phyloP scores from a whole-genome alignment of 2,329 filamentous ascomycete genomes.

The Nemania serpens region DNA sequence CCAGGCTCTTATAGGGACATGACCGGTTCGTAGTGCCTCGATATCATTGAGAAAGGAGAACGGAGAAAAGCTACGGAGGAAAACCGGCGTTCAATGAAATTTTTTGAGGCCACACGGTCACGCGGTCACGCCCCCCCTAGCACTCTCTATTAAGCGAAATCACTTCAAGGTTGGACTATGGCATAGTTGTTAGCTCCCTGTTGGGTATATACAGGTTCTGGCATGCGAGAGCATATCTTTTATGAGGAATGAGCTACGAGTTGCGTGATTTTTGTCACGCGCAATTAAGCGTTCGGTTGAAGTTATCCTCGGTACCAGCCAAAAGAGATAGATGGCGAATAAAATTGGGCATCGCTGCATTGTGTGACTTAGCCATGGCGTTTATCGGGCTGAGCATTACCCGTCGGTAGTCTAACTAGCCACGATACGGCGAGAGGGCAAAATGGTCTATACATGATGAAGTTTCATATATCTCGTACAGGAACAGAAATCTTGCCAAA shows the following conservation, averaged over 20 bases:
- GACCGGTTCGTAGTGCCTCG: not conserved
- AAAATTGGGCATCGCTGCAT: constrained; percentile 3
- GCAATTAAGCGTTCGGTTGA: constrained; percentile 9
- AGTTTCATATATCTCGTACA: no score
- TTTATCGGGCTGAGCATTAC: no score
- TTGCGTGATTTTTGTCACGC: constrained; percentile 11
- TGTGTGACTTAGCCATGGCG: not conserved
- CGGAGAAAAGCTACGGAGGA: not conserved
- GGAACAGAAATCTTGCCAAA: no score
- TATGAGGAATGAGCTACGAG: constrained; percentile 15
- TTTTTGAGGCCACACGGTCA: not conserved
- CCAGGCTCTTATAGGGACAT: not conserved
- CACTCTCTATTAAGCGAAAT: not conserved
- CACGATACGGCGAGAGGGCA: no score
- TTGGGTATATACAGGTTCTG: not conserved
- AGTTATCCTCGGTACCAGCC: constrained; percentile 22
- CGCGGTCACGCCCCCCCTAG: not conserved
- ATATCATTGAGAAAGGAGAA: not conserved
- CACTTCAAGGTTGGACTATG: not conserved
- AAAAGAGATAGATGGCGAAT: constrained; percentile 11
- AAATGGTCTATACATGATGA: no score
- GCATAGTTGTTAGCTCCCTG: not conserved
- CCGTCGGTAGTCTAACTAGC: no score
- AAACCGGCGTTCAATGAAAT: not conserved
- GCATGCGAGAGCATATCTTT: constrained; percentile 1